Evolutionary conservation across 768 basidiomycete species (phyloP), one percentile per base, ranked within the genome.

Genomic region (Pleurotus tuber-regium): DNA sequence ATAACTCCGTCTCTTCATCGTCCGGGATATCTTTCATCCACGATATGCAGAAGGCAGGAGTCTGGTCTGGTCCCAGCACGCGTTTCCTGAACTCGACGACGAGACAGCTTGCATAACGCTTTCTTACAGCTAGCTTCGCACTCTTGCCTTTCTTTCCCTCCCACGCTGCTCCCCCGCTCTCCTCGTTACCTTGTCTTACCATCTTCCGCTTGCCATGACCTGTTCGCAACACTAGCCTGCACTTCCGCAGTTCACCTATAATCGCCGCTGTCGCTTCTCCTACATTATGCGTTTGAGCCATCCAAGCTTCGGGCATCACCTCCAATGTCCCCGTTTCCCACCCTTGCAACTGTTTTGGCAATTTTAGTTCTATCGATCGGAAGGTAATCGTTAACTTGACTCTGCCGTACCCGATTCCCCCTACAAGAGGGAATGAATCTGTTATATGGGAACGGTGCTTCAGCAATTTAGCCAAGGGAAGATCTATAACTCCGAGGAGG

Each of bases 321-420:
- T 84, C 83, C 35, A 90, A 73, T 0, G 84, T 87, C 29, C 83
- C 84, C 6, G 84, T 77, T 43, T 88, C 84, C 81, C 84, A 86
- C 5, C 87, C 87, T 10, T 74, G 69, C 35, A 87, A 71, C 21
- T 76, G 71, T 5, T 68, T 74, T 0, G 85, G 83, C 1, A 89
- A 73, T 44, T 75, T 68, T 10, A 79, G 70, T 56, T 85, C 77
- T 40, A 89, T 74, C 48, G 81, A 79, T 41, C 85, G 78, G 77
- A 89, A 91, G 1, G 82, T 73, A 30, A 90, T 59, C 0, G 83
- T 81, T 41, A 89, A 68, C 61, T 78, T 78, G 61, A 85, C 74
- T 23, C 81, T 76, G 4, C 85, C 84, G 52, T 76, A 77, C 21
- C 87, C 88, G 28, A 87, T 74, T 6, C 89, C 89, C 24, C 87